Evolutionary conservation across 169 alveolate species (phyloP).

Genomic region (Cryptosporidium xiaoi): DNA sequence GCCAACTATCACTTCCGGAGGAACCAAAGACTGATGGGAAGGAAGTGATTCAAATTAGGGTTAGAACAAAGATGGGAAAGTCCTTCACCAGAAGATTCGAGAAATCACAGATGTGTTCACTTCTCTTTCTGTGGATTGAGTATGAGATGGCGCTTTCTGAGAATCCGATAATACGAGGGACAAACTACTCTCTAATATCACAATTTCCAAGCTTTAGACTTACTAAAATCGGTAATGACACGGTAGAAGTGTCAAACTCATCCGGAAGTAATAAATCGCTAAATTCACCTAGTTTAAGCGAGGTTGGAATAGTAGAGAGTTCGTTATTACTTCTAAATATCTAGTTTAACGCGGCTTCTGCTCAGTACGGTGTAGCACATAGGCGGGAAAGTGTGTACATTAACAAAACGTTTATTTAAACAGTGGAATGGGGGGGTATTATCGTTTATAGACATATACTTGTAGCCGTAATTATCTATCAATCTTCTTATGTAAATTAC

Average conservation of each 20-base stretch:
- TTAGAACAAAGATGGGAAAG: slow-evolving; percentile 18
- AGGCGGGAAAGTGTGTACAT: too few relatives aligned
- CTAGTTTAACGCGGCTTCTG: neutral
- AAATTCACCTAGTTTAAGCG: slow-evolving; percentile 44
- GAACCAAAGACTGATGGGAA: slow-evolving; percentile 21
- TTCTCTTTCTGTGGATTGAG: slow-evolving; percentile 51
- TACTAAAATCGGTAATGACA: slow-evolving; percentile 11
- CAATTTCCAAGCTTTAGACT: slow-evolving; percentile 33
- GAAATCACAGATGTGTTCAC: neutral
- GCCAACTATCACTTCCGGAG: slow-evolving; percentile 19
- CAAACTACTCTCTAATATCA: slow-evolving; percentile 32
- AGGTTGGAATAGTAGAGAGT: slow-evolving; percentile 20
- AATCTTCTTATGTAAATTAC: too few relatives aligned
- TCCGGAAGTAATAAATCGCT: neutral
- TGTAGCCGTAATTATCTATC: too few relatives aligned
- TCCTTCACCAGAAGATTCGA: slow-evolving; percentile 50
- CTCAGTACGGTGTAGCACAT: neutral
- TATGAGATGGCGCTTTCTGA: slow-evolving; percentile 51
- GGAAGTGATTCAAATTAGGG: slow-evolving; percentile 31
- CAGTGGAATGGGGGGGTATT: too few relatives aligned
- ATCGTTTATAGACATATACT: too few relatives aligned
- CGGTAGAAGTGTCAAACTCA: slow-evolving; percentile 28
- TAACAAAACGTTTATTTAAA: too few relatives aligned
- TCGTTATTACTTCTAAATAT: slow-evolving; percentile 15
- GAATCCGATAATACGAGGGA: slow-evolving; percentile 7